Percentiles rank a stretch among this genome's conserved stretches.
Evolutionary conservation across 495 filamentous ascomycete species (phyloP).

Genomic region (Penicillium silybi): DNA sequence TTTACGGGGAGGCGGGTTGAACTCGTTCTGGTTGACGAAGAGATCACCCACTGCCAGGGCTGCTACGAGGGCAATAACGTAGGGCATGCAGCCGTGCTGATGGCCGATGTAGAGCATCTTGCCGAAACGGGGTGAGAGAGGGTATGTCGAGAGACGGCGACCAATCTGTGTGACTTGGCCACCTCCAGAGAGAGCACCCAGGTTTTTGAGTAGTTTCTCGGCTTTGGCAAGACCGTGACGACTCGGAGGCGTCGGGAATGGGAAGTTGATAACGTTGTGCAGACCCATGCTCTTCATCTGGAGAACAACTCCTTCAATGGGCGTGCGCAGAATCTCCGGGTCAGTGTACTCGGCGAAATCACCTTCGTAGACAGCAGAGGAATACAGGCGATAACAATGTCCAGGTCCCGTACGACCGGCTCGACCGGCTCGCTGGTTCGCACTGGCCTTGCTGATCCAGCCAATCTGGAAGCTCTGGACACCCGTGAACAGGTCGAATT

Average conservation of each 20-base stretch:
- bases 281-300: conserved; percentile 96
- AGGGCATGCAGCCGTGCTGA: conserved; percentile 75
- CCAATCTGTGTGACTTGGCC: conserved; percentile 78
- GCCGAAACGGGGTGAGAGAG: conserved; percentile 83
- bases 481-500: conserved; percentile 76
- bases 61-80: conserved; percentile 85
- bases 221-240: conserved; percentile 75
- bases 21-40: conserved; percentile 81
- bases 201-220: conserved; percentile 76
- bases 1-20: conserved; percentile 43
- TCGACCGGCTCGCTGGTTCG: conserved; percentile 87
- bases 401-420: conserved; percentile 94
- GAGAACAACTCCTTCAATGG: conserved; percentile 87
- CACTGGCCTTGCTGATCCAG: conserved; percentile 98
- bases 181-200: conserved; percentile 60
- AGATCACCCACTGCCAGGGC: conserved; percentile 83
- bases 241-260: conserved; percentile 93
- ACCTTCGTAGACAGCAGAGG: conserved; percentile 87
- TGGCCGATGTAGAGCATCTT: conserved; percentile 87
- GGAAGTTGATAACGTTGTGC: conserved; percentile 87
- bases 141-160: conserved; percentile 77
- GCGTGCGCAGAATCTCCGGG: conserved; percentile 87
- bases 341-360: conserved; percentile 83
- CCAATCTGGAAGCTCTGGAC: conserved; percentile 93
- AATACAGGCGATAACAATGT: conserved; percentile 92